Percentiles rank a stretch among this genome's conserved stretches.
Evolutionary conservation across 345 rosid species (phyloP).

Genomic region (Nasturtium officinale): DNA sequence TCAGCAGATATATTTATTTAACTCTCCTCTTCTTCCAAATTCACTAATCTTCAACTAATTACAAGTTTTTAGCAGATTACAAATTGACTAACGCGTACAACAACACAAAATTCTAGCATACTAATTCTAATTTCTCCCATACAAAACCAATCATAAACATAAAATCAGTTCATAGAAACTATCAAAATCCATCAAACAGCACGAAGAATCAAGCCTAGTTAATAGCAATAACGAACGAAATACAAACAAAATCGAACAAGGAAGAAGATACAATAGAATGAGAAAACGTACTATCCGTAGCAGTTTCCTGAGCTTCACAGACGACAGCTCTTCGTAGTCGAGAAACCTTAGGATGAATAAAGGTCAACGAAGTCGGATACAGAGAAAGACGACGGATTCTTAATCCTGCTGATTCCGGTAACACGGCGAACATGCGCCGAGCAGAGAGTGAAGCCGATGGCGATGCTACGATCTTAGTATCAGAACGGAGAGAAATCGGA

Average conservation of each 20-base stretch:
- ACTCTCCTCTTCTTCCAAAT: conserved; percentile 22
- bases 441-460: conserved; percentile 36
- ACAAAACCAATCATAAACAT: neutral
- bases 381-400: conserved; percentile 48
- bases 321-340: conserved; percentile 44
- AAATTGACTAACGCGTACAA: neutral
- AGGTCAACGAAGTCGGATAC: conserved; percentile 34
- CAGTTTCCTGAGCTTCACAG: conserved; percentile 60
- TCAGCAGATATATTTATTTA: conserved; percentile 1
- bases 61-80: conserved; percentile 19
- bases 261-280: conserved; percentile 25
- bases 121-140: neutral
- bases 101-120: neutral
- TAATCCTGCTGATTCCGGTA: conserved; percentile 54
- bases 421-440: conserved; percentile 34
- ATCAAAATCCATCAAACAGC: neutral
- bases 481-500: conserved; percentile 42
- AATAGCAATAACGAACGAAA: neutral
- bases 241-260: neutral
- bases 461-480: conserved; percentile 15
- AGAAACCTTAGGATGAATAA: conserved; percentile 49
- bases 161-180: conserved; percentile 7
- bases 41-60: conserved; percentile 12
- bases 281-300: conserved; percentile 43
- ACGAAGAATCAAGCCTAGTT: conserved; percentile 14